Evolutionary conservation across 2,329 filamentous ascomycete genomes (phyloP), one percentile per base, ranked within the genome.

Genomic region (Hypoxylon sp.): DNA sequence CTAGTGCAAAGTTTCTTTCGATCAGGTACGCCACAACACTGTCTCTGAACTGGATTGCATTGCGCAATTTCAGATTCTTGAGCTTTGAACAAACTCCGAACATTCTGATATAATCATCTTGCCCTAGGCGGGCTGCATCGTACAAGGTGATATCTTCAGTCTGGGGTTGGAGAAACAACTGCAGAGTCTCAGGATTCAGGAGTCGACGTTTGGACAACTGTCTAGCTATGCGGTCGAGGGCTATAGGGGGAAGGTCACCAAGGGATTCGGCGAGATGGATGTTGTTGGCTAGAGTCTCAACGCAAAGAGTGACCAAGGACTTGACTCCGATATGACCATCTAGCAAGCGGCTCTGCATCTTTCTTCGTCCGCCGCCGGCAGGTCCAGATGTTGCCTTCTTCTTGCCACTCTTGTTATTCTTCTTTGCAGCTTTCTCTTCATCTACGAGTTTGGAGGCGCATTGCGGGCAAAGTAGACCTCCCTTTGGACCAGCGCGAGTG

Each of bases 1-100:
- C 87, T n/a, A 98, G 83, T 8, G 86, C 80, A 54, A 89, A 87
- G 54, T 92, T 86, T 52, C 93, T 92, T 61, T 90, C 89, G 19
- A 93, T 84, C 75, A 98, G 87, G 78, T 95, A 97, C 58, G 93
- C 88, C 79, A 98, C 86, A 46, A 94, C 92, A 42, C 85, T 85
- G 75, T 98, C 92, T 80, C 97, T 97, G 84, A 98, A 91, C 76
- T 97, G 94, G 54, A 96, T 92, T n/a, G 91, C 93, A 75, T 94
- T 95, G 53, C 92, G 90, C 10, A 97, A 82, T 71, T 94, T 92
- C 63, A 98, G 84, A 47, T 86, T 86, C 74, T 88, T 88, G 59
- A 97, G 82, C 5, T 84, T 85, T 0, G 92, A 89, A 63, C 92
- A 90, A 2, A 89, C 86, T 57, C 94, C 91, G 69, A 98, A 94